Evolutionary conservation across 1,139 yeast genomes (phyloP).

Genomic region (Diutina scorzettiae): DNA sequence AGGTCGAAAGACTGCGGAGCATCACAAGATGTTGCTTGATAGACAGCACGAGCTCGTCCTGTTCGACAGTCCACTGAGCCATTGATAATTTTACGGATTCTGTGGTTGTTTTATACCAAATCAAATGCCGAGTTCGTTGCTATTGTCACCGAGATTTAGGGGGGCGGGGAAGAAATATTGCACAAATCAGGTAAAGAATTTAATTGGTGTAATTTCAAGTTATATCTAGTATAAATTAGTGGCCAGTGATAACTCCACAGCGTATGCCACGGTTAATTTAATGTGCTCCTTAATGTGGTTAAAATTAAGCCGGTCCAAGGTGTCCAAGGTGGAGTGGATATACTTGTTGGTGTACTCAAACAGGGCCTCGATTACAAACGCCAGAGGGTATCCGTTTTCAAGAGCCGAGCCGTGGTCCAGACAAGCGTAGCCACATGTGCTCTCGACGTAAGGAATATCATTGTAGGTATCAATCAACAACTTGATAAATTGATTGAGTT

Average conservation of each 20-base stretch:
- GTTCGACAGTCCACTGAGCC: too few species aligned
- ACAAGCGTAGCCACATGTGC: conserved; percentile 85
- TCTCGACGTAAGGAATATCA: conserved; percentile 56
- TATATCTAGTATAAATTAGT: not conserved
- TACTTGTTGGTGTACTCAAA: conserved; percentile 51
- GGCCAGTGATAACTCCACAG: conserved; percentile 43
- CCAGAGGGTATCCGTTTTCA: conserved; percentile 72
- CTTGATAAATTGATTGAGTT: conserved; percentile 53
- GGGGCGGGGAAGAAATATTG: too few species aligned
- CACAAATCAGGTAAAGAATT: too few species aligned
- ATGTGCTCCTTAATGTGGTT: conserved; percentile 71
- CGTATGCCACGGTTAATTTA: conserved; percentile 59
- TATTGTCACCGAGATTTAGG: too few species aligned
- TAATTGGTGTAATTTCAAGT: not conserved
- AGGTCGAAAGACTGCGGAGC: too few species aligned
- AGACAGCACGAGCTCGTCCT: too few species aligned
- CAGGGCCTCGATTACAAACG: conserved; percentile 71
- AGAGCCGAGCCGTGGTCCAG: conserved; percentile 86
- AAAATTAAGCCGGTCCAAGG: conserved; percentile 59
- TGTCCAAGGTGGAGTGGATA: conserved; percentile 71
- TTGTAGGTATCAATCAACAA: conserved; percentile 49
- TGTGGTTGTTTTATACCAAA: too few species aligned
- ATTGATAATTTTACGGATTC: too few species aligned
- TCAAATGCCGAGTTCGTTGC: too few species aligned
- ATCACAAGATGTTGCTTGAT: too few species aligned